Base-by-base conservation (phyloP, 2,329 filamentous ascomycete species). In the Orbilia oligospora region DNA sequence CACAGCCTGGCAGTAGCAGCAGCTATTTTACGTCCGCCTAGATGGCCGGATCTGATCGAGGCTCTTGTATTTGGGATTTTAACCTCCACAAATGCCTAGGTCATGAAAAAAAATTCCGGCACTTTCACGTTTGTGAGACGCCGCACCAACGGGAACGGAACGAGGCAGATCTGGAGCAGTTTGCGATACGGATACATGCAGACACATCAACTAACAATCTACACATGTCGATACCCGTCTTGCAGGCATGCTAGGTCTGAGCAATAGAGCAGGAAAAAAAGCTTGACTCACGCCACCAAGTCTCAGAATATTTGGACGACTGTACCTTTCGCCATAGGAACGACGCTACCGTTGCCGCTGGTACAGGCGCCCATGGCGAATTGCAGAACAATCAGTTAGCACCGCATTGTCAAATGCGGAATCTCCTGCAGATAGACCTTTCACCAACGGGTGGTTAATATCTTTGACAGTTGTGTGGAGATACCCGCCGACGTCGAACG, bases 261-360 rank as follows among this genome's bases (percentile, higher is more conserved):
- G 20, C 20, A 44, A 44, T 24, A 3, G 18, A 14, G 22, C 18
- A 18, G 16, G 20, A 16, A 24, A 46, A 48, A 71, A 71, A 55
- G 68, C 68, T 71, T 71, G 46, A 71, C 56, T 48, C 44, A 71
- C 30, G 33, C 68, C 56, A 71, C 46, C 30, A 46, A 30, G 38
- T 55, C 68, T 49, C 30, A 65, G 36, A 65, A 48, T 44, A n/a
- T 44, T 48, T 55, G 44, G 30, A 51, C 56, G 51, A 71, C 30
- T 24, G 18, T 22, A n/a, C 33, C 30, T 18, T 24, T 51, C 27
- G 48, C 44, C 44, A 10, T 46, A n/a, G 44, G 44, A 20, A 46
- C 44, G 44, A 46, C 44, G 20, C n/a, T 8, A 27, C 22, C 20
- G 22, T 71, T 71, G 44, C 56, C 68, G 68, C 56, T 65, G n/a